Evolutionary conservation across 352 stramenopile species (phyloP).

Genomic region (Sclerospora graminicola): DNA sequence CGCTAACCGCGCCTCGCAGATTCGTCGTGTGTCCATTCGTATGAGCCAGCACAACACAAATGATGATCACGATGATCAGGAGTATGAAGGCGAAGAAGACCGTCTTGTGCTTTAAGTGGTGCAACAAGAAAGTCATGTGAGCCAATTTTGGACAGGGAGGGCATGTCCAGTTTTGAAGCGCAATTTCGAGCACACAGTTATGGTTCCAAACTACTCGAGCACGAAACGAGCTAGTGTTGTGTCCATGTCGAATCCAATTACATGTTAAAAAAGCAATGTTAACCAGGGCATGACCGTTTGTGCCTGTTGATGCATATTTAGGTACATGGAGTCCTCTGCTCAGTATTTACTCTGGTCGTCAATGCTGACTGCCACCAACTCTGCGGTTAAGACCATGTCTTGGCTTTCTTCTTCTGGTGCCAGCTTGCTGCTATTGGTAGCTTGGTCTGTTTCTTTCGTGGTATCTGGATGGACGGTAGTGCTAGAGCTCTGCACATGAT

Average conservation of each 20-base stretch:
- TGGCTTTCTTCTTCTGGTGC: slow-evolving; percentile 22
- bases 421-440: slow-evolving; percentile 6
- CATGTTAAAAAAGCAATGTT: slow-evolving; percentile 10
- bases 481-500: slow-evolving; percentile 6
- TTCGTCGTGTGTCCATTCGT: slow-evolving; percentile 60
- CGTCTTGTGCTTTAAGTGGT: slow-evolving; percentile 21
- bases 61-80: slow-evolving; percentile 23
- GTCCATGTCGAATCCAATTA: slow-evolving; percentile 10
- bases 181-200: slow-evolving; percentile 5
- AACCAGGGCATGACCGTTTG: slow-evolving; percentile 18
- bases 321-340: no score
- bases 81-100: slow-evolving; percentile 43
- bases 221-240: background rate
- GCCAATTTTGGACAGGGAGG: background rate
- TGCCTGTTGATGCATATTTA: slow-evolving; percentile 4
- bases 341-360: background rate
- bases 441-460: background rate
- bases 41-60: slow-evolving; percentile 49
- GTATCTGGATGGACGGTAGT: background rate
- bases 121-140: background rate
- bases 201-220: no score
- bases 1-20: slow-evolving; percentile 52
- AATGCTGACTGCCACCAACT: slow-evolving; percentile 27
- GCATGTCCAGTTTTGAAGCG: background rate
- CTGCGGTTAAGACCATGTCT: slow-evolving; percentile 20